A percentile compares a stretch with the other conserved stretches of the same genome.
Evolutionary conservation across 257 asterid genomes (phyloP).

Genomic region (Cordia subcordata): DNA sequence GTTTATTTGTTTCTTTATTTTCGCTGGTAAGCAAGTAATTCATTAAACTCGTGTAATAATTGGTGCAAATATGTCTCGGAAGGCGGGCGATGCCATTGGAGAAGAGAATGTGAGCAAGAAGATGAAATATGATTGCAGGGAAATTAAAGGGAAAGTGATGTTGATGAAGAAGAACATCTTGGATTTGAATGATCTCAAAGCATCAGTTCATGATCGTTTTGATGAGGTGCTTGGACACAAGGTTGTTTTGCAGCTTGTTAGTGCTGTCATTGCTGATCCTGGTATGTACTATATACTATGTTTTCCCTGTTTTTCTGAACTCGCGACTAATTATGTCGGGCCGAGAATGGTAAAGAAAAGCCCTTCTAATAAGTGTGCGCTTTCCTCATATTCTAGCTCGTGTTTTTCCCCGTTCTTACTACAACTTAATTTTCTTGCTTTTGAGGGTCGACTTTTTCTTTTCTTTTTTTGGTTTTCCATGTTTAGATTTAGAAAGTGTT

Average conservation of each 20-base stretch:
- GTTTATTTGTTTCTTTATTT: no score
- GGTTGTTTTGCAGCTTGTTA: constrained; percentile 57
- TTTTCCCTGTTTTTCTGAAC: background rate
- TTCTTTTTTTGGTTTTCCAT: no score
- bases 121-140: constrained; percentile 18
- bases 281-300: no score
- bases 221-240: constrained; percentile 51
- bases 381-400: no score
- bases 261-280: constrained; percentile 16
- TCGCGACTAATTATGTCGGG: no score
- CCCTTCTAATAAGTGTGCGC: no score
- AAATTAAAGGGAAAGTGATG: constrained; percentile 53
- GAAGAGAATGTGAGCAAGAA: constrained; percentile 18
- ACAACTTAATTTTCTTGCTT: no score
- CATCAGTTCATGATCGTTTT: constrained; percentile 39
- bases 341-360: no score
- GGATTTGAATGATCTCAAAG: constrained; percentile 32
- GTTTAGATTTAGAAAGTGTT: no score
- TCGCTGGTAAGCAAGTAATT: no score
- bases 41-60: background rate
- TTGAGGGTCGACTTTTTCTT: no score
- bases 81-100: constrained; percentile 17
- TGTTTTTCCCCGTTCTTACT: no score
- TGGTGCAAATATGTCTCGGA: background rate
- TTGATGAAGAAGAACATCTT: constrained; percentile 56